Evolutionary conservation across 2,329 filamentous ascomycete species (phyloP).

Genomic region (Hortaea sp.): DNA sequence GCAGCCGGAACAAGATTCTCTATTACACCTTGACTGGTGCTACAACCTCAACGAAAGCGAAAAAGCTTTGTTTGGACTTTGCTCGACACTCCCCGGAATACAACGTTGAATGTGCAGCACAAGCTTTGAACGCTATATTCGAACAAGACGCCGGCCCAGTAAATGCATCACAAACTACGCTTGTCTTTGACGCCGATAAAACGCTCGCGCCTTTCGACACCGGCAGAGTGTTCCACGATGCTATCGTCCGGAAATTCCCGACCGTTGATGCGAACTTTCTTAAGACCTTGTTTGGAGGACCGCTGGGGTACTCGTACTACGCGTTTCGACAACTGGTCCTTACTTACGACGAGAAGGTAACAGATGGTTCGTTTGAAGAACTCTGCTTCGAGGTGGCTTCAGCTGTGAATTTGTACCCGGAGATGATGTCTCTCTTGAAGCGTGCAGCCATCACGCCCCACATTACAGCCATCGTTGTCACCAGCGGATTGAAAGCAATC

Average conservation of each 20-base stretch:
- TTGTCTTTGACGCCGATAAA: constrained; percentile 51
- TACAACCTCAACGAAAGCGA: constrained; percentile 8
- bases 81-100: constrained; percentile 26
- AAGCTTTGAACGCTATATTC: constrained; percentile 27
- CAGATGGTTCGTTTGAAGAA: constrained; percentile 31
- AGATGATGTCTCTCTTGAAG: constrained; percentile 39
- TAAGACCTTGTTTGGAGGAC: constrained; percentile 9
- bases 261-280: not conserved
- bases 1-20: constrained; percentile 33
- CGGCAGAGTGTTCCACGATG: constrained; percentile 41
- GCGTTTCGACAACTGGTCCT: constrained; percentile 47
- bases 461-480: constrained; percentile 43
- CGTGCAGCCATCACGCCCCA: constrained; percentile 22
- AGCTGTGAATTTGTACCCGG: constrained; percentile 34
- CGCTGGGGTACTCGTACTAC: constrained; percentile 40
- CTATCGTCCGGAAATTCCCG: not conserved
- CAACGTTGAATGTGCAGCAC: constrained; percentile 28
- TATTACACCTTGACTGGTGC: constrained; percentile 33
- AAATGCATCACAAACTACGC: constrained; percentile 30
- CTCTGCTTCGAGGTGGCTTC: constrained; percentile 38
- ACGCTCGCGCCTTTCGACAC: constrained; percentile 45
- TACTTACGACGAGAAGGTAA: constrained; percentile 39
- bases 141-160: not conserved
- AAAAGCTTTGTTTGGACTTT: constrained; percentile 30
- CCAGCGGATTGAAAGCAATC: constrained; percentile 42